phyloP scores from a whole-genome alignment of 345 rosid genomes.

The Eucalyptus rudis region DNA sequence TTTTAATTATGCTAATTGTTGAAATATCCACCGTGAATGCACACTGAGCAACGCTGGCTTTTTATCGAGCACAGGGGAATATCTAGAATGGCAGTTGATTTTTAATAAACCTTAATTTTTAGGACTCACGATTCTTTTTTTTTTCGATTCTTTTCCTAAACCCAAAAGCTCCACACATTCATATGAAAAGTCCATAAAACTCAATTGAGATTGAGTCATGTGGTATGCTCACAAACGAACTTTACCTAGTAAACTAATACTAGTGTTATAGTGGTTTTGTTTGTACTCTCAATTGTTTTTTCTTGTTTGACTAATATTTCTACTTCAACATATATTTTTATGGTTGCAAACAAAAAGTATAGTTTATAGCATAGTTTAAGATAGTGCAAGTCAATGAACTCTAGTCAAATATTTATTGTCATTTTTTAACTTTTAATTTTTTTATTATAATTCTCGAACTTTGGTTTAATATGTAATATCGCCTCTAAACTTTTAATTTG shows the following conservation, averaged over 20 bases:
- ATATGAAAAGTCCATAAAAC: neutral
- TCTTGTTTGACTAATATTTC: neutral
- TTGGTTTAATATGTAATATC: accelerated
- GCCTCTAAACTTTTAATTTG: too few relatives aligned
- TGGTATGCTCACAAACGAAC: neutral
- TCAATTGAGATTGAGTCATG: neutral
- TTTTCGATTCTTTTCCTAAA: neutral
- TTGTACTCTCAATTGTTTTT: too few relatives aligned
- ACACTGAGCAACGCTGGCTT: neutral
- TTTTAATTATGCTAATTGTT: neutral
- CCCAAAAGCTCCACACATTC: neutral
- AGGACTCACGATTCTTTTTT: neutral
- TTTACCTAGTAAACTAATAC: neutral
- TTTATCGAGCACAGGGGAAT: too few relatives aligned
- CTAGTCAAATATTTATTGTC: too few relatives aligned
- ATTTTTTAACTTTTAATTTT: too few relatives aligned
- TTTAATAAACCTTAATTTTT: too few relatives aligned
- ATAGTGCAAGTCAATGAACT: too few relatives aligned
- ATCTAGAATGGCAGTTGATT: neutral
- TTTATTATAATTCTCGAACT: too few relatives aligned
- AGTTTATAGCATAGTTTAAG: too few relatives aligned
- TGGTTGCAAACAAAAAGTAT: neutral
- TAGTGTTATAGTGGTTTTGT: neutral
- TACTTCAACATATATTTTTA: neutral
- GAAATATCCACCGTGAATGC: neutral